Evolutionary conservation across 2,329 filamentous ascomycete genomes (phyloP), one percentile per base, ranked within the genome.

Genomic region (Cladosporium sp.): DNA sequence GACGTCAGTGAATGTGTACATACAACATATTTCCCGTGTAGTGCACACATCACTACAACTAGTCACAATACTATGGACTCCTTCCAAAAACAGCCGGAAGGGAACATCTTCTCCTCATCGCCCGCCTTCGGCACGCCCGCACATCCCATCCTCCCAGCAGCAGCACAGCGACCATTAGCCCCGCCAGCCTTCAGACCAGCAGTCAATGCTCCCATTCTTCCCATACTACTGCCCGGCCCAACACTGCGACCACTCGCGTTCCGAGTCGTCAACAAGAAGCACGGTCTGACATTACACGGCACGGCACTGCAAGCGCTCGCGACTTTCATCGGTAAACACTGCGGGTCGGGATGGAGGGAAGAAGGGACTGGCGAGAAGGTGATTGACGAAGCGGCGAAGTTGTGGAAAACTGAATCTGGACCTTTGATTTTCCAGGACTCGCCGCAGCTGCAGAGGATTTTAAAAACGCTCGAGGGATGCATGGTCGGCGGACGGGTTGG

Each of bases 261-360:
- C 65, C 84, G 93, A 41, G 95, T 89, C 0, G 95, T 99, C 59
- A 99, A 93, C 2, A 96, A 96, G 70, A 99, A 97, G 65, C 89
- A 99, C 71, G 95, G 92, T 61, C 76, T 99, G 50, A 97, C 91
- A 0, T 81, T 99, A 47, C 91, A 88, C 7, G 93, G 92, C 0
- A 83, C 90, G 0, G 89, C 93, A 0, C 75, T 99, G 4, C 85
- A 92, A 67, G 82, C 88, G 41, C 78, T 99, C 27, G 91, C 93
- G 17, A 79, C 82, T 1, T 99, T 99, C 68, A 86, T 99, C 47
- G 95, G 93, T 9, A 85, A 88, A 60, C 87, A 96, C 69, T 99
- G 93, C 68, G 93, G 93, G 29, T 91, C 91, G 51, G 89, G 85
- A 84, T 99, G 93, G 93, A 83, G 92, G 61, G 91, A 97, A 72